Conservation (phyloP, 768 basidiomycete species). For the Leccinum rimulosum region DNA sequence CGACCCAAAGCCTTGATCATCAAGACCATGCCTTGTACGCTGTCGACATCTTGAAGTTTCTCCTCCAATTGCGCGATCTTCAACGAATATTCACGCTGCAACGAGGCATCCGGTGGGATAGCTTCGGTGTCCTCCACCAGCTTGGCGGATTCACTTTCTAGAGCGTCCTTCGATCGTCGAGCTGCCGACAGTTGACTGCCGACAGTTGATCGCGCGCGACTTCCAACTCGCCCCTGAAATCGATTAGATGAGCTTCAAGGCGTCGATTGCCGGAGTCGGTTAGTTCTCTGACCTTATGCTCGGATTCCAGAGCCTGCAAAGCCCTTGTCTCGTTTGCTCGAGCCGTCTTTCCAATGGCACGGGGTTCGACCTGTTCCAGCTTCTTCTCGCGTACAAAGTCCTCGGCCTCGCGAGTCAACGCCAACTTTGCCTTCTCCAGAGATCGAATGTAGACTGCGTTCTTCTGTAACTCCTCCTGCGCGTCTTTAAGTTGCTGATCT, state of each 20-base stretch:
- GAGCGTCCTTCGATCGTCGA: slow-evolving; percentile 59
- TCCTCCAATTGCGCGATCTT: slow-evolving; percentile 62
- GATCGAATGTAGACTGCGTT: slow-evolving; percentile 77
- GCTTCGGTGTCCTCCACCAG: slow-evolving; percentile 60
- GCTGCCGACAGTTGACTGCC: slow-evolving; percentile 46
- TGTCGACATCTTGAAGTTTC: slow-evolving; percentile 56
- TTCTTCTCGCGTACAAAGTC: slow-evolving; percentile 76
- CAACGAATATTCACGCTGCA: slow-evolving; percentile 62
- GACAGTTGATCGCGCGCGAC: slow-evolving; percentile 54
- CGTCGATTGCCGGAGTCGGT: slow-evolving; percentile 62
- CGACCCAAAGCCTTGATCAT: slow-evolving; percentile 60
- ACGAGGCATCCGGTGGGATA: slow-evolving; percentile 51
- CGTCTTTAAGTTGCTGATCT: slow-evolving; percentile 83
- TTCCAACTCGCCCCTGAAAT: slow-evolving; percentile 50
- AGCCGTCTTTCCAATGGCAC: slow-evolving; percentile 66
- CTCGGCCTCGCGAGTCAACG: slow-evolving; percentile 77
- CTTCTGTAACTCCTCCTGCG: slow-evolving; percentile 73
- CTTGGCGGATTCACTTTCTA: slow-evolving; percentile 65
- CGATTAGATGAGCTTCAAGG: slow-evolving; percentile 59
- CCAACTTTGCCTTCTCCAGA: slow-evolving; percentile 77
- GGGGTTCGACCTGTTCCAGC: slow-evolving; percentile 60
- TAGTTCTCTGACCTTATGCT: slow-evolving; percentile 60
- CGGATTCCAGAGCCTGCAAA: slow-evolving; percentile 60
- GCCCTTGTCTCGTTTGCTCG: slow-evolving; percentile 64
- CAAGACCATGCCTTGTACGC: slow-evolving; percentile 45